phyloP scores from a whole-genome alignment of 2,329 filamentous ascomycete genomes.

The Pseudogymnoascus sp. region DNA sequence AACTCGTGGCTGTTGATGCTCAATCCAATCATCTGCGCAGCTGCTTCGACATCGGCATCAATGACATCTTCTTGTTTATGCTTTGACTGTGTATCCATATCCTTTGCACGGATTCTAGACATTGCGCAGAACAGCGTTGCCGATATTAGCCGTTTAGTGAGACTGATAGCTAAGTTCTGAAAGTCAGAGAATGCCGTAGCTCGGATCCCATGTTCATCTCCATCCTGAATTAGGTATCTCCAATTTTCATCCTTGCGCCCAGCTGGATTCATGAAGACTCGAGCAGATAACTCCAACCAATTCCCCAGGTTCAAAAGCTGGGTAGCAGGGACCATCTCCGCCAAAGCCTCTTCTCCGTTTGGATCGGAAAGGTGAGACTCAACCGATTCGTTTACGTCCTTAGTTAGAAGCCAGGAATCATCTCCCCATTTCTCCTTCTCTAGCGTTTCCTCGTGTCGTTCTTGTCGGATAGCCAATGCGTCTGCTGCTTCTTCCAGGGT shows the following conservation, averaged over 20 bases:
- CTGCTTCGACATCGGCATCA: slow-evolving; percentile 36
- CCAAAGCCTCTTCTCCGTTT: slow-evolving; percentile 19
- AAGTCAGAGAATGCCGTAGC: slow-evolving; percentile 71
- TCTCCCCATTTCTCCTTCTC: slow-evolving; percentile 55
- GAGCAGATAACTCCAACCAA: slow-evolving; percentile 56
- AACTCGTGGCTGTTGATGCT: slow-evolving; percentile 36
- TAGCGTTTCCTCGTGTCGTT: slow-evolving; percentile 48
- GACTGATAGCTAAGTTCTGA: slow-evolving; percentile 53
- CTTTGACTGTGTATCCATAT: neutral
- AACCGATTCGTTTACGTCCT: slow-evolving; percentile 19
- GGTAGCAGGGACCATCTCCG: slow-evolving; percentile 38
- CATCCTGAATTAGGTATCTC: slow-evolving; percentile 44
- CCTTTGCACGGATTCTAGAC: slow-evolving; percentile 52
- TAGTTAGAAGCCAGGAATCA: slow-evolving; percentile 54
- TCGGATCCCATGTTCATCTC: slow-evolving; percentile 57
- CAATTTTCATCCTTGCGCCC: slow-evolving; percentile 56
- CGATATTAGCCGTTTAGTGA: slow-evolving; percentile 64
- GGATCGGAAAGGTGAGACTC: slow-evolving; percentile 16
- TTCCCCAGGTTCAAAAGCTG: slow-evolving; percentile 48
- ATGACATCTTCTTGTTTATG: neutral
- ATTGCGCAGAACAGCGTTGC: slow-evolving; percentile 61
- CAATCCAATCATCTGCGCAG: slow-evolving; percentile 45
- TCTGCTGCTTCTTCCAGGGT: slow-evolving; percentile 63
- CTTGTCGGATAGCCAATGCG: slow-evolving; percentile 54
- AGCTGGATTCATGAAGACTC: slow-evolving; percentile 66